phyloP scores from a whole-genome alignment of 257 asterid species.

The Asclepias syriaca region DNA sequence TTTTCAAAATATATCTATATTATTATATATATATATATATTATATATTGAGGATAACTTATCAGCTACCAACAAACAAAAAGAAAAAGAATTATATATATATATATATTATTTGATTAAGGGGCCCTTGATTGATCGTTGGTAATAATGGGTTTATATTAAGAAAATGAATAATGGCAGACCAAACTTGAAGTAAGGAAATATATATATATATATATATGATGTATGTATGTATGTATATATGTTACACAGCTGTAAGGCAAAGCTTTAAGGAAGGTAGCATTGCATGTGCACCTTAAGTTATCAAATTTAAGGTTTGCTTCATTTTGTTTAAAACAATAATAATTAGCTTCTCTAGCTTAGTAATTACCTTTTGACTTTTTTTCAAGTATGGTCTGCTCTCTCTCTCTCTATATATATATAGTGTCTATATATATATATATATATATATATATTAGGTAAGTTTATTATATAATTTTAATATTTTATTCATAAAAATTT shows the following conservation, averaged over 20 bases:
- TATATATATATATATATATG: conserved; percentile 3
- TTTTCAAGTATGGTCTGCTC: neutral
- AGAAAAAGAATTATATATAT: no score
- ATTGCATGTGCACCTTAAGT: conserved; percentile 16
- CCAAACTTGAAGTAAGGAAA: neutral
- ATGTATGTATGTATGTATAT: no score
- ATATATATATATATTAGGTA: no score
- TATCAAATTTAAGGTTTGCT: conserved; percentile 2
- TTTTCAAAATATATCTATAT: no score
- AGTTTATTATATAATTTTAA: no score
- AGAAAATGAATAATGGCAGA: neutral
- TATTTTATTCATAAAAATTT: no score
- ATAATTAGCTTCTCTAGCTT: conserved; percentile 8
- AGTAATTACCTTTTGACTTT: conserved; percentile 12
- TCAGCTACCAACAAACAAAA: no score
- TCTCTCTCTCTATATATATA: neutral
- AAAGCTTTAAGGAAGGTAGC: neutral
- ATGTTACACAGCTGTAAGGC: conserved; percentile 30
- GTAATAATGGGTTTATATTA: neutral
- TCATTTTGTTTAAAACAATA: conserved; percentile 13
- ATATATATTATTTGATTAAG: neutral
- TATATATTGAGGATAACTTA: no score
- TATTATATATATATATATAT: no score
- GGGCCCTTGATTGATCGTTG: neutral
- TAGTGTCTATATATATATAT: no score